Evolutionary conservation across 768 basidiomycete genomes (phyloP).

Genomic region (Flagelloscypha sp.): DNA sequence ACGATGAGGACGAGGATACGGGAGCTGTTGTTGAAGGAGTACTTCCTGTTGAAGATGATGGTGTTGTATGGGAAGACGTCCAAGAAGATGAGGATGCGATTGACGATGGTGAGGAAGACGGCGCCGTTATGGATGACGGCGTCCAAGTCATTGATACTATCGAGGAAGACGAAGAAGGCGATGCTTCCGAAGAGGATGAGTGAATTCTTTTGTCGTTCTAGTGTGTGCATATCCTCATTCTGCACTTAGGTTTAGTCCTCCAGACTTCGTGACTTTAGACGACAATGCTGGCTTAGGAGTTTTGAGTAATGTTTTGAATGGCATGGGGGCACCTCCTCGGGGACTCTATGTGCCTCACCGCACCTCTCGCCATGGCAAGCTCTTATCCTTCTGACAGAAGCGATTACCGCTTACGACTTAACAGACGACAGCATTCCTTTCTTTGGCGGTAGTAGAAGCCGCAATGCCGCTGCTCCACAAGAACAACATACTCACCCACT

Average conservation of each 20-base stretch:
- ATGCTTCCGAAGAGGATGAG: conserved; percentile 61
- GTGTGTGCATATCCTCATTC: no score
- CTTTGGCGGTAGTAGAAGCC: conserved; percentile 56
- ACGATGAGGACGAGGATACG: conserved; percentile 38
- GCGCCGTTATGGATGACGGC: conserved; percentile 39
- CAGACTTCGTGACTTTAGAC: no score
- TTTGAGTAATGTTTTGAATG: no score
- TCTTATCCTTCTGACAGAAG: no score
- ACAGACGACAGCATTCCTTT: conserved; percentile 50
- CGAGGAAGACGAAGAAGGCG: conserved; percentile 53
- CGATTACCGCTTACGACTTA: conserved; percentile 12
- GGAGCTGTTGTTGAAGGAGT: no score
- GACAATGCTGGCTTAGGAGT: no score
- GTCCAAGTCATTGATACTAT: conserved; percentile 52
- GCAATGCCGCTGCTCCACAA: conserved; percentile 45
- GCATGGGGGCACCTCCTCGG: no score
- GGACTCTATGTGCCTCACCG: no score
- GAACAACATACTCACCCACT: conserved; percentile 79
- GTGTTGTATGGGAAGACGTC: conserved; percentile 36
- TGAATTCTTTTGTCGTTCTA: conserved; percentile 23
- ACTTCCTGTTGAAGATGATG: conserved; percentile 33
- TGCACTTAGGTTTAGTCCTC: no score
- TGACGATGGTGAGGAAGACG: conserved; percentile 42
- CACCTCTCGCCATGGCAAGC: no score
- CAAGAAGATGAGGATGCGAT: conserved; percentile 32